Evolutionary conservation across 352 stramenopile species (phyloP), one percentile per base, ranked within the genome.

Genomic region (Globisporangium emineosum): DNA sequence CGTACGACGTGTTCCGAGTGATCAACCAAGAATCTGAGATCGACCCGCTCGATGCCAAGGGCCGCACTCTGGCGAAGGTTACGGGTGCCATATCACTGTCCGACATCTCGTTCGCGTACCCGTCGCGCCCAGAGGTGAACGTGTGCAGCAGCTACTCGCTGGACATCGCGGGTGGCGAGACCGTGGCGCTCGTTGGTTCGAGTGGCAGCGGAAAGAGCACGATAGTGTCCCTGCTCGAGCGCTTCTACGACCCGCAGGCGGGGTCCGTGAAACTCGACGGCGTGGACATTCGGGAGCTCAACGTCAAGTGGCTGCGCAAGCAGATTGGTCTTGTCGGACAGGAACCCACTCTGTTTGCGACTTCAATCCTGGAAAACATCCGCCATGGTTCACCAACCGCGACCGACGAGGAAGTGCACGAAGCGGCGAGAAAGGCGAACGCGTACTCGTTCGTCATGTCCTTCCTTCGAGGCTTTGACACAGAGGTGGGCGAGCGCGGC

Each of bases 301-400:
- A 92, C 55, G 87, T 97, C 40, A 84, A 87, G 62, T 91, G 72
- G 66, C 75, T 98, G 12, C 77, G 93, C n/a, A 62, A 69, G 21
- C 60, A 77, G n/a, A 88, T 98, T 47, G 94, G 93, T 7, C 82
- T 98, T 15, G 94, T 99, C 0, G 89, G 93, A 0, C 96, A 99
- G 60, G 74, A 84, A 69, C 80, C 21, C 73, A 56, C 47, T 17
- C 64, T 75, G 32, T 73, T 75, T 64, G 33, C 58, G 1, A 68
- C 64, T 3, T 67, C 72, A 13, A 78, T 98, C 61, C 64, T 79
- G 33, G 84, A 87, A 63, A 94, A 94, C 54, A 91, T 97, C 40
- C 73, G 75, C 0, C 80, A 96, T 64, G 91, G 90, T 6, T 77
- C 71, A 17, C 73, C 76, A 17, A 57, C 67, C 19, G 82, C 84